Conservation (phyloP, 2,329 filamentous ascomycete species). For the Colletotrichum truncatum region DNA sequence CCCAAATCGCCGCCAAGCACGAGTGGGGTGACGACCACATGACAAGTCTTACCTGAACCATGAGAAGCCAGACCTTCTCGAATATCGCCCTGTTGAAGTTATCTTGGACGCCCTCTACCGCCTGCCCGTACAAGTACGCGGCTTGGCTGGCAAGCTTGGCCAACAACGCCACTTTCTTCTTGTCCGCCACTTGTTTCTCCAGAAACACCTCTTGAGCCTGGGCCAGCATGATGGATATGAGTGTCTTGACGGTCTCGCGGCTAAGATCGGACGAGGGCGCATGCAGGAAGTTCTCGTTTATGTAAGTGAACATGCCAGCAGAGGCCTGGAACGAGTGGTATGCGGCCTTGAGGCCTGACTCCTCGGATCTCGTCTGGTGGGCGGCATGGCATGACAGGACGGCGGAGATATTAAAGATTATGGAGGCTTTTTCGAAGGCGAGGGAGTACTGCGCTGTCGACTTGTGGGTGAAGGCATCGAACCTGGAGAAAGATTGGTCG, state of each 20-base stretch:
- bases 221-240: constrained; percentile 92
- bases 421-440: constrained; percentile 97
- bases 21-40: neutral
- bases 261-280: constrained; percentile 96
- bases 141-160: constrained; percentile 95
- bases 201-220: constrained; percentile 98
- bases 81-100: constrained; percentile 92
- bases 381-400: constrained; percentile 96
- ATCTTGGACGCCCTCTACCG: constrained; percentile 89
- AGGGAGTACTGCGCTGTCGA: constrained; percentile 96
- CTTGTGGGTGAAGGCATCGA: constrained; percentile 99
- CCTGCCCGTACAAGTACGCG: constrained; percentile 86
- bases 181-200: constrained; percentile 92
- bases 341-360: constrained; percentile 91
- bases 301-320: constrained; percentile 99
- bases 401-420: constrained; percentile 99
- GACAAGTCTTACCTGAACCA: constrained; percentile 75
- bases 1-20: neutral
- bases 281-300: constrained; percentile 99
- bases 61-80: constrained; percentile 89
- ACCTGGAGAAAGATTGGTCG: constrained; percentile 64
- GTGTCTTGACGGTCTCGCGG: constrained; percentile 91
- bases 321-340: constrained; percentile 99
- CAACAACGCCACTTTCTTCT: constrained; percentile 90
- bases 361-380: constrained; percentile 89